These are phyloP conservation scores for Porogramme epimiltina DNA, from an alignment of 1,284 basidiomycete genomes.

Conservation along the genomic window DNA sequence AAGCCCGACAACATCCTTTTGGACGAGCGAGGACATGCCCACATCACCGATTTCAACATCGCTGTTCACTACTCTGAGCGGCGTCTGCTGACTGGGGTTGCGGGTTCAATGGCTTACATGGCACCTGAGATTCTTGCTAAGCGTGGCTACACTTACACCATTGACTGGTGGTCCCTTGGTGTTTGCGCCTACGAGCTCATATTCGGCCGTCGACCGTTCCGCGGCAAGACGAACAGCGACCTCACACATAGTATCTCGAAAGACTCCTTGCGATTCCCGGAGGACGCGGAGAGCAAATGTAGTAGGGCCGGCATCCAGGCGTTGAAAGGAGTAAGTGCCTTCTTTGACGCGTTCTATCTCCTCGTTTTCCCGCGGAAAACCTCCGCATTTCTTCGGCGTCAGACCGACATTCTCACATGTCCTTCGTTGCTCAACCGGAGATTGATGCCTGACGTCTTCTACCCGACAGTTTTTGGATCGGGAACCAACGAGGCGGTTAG, in stretches of 20 bases:
- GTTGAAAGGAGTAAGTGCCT: constrained; percentile 62
- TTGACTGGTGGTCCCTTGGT: constrained; percentile 97
- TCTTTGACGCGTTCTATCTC: constrained; percentile 2
- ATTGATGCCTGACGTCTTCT: constrained; percentile 9
- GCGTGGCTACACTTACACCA: constrained; percentile 85
- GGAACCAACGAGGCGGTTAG: constrained; percentile 80
- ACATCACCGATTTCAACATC: constrained; percentile 98
- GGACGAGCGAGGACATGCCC: constrained; percentile 94
- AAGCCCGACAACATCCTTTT: constrained; percentile 98
- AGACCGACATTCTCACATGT: no score
- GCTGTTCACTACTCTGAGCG: constrained; percentile 94
- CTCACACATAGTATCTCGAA: constrained; percentile 87
- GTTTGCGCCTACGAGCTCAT: constrained; percentile 91
- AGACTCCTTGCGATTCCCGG: constrained; percentile 75
- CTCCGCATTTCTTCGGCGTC: constrained; percentile 1
- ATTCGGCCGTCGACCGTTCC: constrained; percentile 90
- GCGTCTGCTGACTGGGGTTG: constrained; percentile 86
- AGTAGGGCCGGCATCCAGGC: constrained; percentile 66
- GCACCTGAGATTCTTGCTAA: constrained; percentile 90
- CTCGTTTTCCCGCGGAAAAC: background rate
- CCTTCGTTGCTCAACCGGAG: no score
- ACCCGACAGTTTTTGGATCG: constrained; percentile 76
- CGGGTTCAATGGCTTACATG: constrained; percentile 99
- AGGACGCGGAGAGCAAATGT: constrained; percentile 75
- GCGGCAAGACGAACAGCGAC: constrained; percentile 89